A percentile compares a stretch with the other conserved stretches of the same genome.
phyloP scores from a whole-genome alignment of 768 basidiomycete genomes.

The Sporobolomyces phaffii region DNA sequence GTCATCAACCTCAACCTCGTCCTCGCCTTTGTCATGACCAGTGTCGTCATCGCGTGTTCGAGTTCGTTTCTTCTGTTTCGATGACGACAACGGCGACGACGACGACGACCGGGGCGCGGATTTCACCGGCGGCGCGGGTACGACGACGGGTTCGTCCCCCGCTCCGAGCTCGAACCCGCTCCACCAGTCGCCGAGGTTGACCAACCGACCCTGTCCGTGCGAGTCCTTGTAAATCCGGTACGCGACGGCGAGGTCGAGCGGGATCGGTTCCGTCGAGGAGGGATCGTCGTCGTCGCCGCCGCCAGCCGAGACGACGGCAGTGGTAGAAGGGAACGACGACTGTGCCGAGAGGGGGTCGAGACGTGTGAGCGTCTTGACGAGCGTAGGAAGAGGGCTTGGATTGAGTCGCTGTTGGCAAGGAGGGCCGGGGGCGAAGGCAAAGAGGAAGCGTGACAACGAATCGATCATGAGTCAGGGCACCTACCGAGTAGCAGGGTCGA shows the following conservation, averaged over 20 bases:
- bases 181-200: conserved; percentile 42
- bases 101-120: too few species aligned
- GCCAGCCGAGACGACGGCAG: too few species aligned
- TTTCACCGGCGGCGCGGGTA: background rate
- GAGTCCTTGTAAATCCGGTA: conserved; percentile 33
- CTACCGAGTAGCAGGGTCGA: background rate
- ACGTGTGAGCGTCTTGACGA: background rate
- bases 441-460: background rate
- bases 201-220: conserved; percentile 28
- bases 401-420: conserved; percentile 6
- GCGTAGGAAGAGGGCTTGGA: conserved; percentile 11
- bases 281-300: background rate
- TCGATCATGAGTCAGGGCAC: too few species aligned
- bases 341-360: conserved; percentile 13
- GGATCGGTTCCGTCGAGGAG: background rate
- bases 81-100: too few species aligned
- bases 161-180: conserved; percentile 27
- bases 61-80: background rate
- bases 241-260: conserved; percentile 29
- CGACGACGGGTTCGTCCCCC: conserved; percentile 10
- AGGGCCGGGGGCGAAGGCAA: too few species aligned
- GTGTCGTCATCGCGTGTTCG: too few species aligned
- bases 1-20: background rate
- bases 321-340: background rate
- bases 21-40: too few species aligned